Evolutionary conservation across 2,329 filamentous ascomycete species (phyloP), one percentile per base, ranked within the genome.

Genomic region (Fusarium penzigii): DNA sequence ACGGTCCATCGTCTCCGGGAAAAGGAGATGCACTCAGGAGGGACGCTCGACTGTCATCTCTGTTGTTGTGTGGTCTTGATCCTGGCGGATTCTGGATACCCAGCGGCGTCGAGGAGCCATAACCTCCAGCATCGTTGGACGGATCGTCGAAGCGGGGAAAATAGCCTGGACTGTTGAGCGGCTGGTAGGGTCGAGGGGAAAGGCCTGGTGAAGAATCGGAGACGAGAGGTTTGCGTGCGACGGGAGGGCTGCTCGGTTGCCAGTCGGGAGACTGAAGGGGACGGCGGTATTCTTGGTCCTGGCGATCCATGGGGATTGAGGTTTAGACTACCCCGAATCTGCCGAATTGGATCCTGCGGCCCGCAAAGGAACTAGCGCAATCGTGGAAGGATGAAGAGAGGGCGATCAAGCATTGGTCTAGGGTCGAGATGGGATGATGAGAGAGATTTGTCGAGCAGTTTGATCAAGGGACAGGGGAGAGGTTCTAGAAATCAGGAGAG

Each of bases 11-110:
- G 10, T 49, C 34, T 16, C 32, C 17, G 12, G 39, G 13, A 11
- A 38, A 43, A 9, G 49, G 44, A 14, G 20, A 25, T 4, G 20
- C 20, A 7, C 39, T 56, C 32, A 60, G 45, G 6, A 60, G 57
- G n/a, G 57, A 60, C 32, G 57, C 57, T 36, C 47, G 49, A 12
- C 57, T 60, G 20, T 60, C 57, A 10, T 60, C 52, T 20, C 57
- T 52, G 10, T 46, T 42, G 16, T 60, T 41, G 12, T 53, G 57
- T 14, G 57, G 57, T 17, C 55, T 29, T 17, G 34, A 29, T 1
- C 39, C 55, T 0, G 39, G 39, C 1, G 57, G 57, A 17, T 61
- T 57, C 51, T 55, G 58, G 42, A 61, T 60, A 5, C 57, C 57
- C 43, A 60, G 29, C 6, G 57, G 57, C 9, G 57, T 58, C 6